Evolutionary conservation across 495 filamentous ascomycete genomes (phyloP).

Genomic region (Penicillium bialowiezense): DNA sequence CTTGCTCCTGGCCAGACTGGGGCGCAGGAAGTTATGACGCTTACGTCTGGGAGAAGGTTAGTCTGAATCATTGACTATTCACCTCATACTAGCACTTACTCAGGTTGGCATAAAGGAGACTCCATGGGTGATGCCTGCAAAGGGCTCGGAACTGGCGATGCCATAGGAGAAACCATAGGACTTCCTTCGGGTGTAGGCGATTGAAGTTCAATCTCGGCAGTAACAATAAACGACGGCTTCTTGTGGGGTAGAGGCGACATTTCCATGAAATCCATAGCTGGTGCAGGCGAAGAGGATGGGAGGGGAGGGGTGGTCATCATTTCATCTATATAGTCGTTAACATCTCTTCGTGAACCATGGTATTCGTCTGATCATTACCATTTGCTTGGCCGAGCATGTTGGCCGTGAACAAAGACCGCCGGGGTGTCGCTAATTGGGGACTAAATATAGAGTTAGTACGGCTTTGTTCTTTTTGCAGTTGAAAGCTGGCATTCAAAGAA

Average conservation of each 20-base stretch:
- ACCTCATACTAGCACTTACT: slow-evolving; percentile 29
- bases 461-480: slow-evolving; percentile 10
- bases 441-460: slow-evolving; percentile 50
- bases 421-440: slow-evolving; percentile 86
- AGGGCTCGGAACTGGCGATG: slow-evolving; percentile 35
- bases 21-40: slow-evolving; percentile 41
- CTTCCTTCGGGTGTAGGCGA: slow-evolving; percentile 62
- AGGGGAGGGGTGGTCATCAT: slow-evolving; percentile 80
- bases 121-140: slow-evolving; percentile 54
- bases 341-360: slow-evolving; percentile 5
- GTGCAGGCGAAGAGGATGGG: slow-evolving; percentile 75
- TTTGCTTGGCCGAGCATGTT: slow-evolving; percentile 65
- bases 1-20: slow-evolving; percentile 41
- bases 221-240: slow-evolving; percentile 65
- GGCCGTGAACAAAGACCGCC: slow-evolving; percentile 88
- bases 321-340: slow-evolving; percentile 44
- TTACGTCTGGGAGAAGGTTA: slow-evolving; percentile 27
- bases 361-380: slow-evolving; percentile 63
- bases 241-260: slow-evolving; percentile 94
- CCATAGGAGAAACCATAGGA: slow-evolving; percentile 49
- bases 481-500: not conserved
- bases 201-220: slow-evolving; percentile 56
- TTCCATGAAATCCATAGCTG: slow-evolving; percentile 83
- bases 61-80: not conserved
- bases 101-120: slow-evolving; percentile 34